Evolutionary conservation across 768 basidiomycete genomes (phyloP).

Genomic region (Rhodotorula taiwanensis): DNA sequence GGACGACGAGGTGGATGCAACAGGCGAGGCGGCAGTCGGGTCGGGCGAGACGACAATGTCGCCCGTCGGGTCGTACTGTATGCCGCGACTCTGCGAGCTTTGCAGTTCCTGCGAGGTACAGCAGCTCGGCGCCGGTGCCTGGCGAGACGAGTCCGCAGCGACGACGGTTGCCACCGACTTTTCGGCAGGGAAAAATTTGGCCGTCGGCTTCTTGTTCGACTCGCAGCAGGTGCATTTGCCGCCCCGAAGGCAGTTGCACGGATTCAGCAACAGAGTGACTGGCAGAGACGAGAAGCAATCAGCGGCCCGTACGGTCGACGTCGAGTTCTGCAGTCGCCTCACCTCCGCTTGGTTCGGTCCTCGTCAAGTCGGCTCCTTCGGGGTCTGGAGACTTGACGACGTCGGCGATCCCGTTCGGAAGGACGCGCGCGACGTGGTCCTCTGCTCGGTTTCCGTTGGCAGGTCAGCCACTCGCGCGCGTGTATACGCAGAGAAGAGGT

Average conservation of each 20-base stretch:
- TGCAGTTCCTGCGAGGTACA: too few species aligned
- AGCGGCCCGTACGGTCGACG: not conserved
- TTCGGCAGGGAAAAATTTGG: constrained; percentile 3
- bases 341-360: constrained; percentile 13
- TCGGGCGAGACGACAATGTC: too few species aligned
- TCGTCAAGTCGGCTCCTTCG: not conserved
- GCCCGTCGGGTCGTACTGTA: too few species aligned
- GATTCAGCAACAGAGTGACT: constrained; percentile 43
- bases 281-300: not conserved
- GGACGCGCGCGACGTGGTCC: not conserved
- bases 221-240: constrained; percentile 46
- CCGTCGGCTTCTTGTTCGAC: not conserved
- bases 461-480: not conserved
- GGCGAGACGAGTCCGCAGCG: too few species aligned
- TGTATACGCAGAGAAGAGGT: not conserved
- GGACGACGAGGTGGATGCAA: not conserved
- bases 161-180: too few species aligned
- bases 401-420: constrained; percentile 26
- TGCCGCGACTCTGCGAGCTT: too few species aligned
- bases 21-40: too few species aligned
- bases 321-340: not conserved
- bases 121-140: too few species aligned
- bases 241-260: constrained; percentile 43
- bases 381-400: not conserved
- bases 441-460: not conserved